Evolutionary conservation across 768 basidiomycete genomes (phyloP).

Genomic region (Tulasnella calospora): DNA sequence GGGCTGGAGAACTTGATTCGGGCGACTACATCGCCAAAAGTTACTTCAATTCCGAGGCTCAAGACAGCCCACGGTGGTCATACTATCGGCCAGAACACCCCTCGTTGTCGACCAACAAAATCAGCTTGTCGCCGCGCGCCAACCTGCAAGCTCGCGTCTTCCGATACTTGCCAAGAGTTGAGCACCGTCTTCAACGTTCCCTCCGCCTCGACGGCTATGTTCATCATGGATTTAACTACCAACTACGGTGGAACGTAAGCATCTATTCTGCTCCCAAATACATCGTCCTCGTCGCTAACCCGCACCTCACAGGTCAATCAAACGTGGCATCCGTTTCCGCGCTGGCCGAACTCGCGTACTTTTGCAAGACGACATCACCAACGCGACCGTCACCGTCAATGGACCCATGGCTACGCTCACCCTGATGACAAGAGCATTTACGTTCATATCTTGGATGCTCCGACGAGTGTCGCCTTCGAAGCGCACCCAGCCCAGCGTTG

Average conservation of each 20-base stretch:
- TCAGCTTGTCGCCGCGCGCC: constrained; percentile 68
- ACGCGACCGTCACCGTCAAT: constrained; percentile 60
- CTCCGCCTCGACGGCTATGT: constrained; percentile 70
- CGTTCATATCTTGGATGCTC: constrained; percentile 63
- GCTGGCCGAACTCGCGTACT: constrained; percentile 84
- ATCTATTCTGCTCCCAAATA: constrained; percentile 40
- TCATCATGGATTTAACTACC: constrained; percentile 66
- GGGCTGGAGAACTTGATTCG: too few relatives aligned
- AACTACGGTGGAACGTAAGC: constrained; percentile 54
- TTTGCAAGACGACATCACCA: constrained; percentile 83
- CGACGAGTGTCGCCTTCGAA: constrained; percentile 59
- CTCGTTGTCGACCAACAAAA: constrained; percentile 69
- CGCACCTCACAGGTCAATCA: constrained; percentile 54
- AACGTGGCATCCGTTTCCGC: constrained; percentile 77
- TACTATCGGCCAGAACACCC: constrained; percentile 99
- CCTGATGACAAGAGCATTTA: constrained; percentile 31
- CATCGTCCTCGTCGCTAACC: background rate
- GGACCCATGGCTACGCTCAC: constrained; percentile 46
- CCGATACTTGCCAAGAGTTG: constrained; percentile 61
- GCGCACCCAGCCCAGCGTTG: constrained; percentile 55
- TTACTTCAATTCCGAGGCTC: constrained; percentile 74
- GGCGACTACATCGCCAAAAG: too few relatives aligned
- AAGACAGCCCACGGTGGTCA: constrained; percentile 69
- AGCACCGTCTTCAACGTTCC: constrained; percentile 73
- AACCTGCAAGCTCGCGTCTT: constrained; percentile 56